Conservation (phyloP, 306 rosid genomes). For the Cucumis hystrix region DNA sequence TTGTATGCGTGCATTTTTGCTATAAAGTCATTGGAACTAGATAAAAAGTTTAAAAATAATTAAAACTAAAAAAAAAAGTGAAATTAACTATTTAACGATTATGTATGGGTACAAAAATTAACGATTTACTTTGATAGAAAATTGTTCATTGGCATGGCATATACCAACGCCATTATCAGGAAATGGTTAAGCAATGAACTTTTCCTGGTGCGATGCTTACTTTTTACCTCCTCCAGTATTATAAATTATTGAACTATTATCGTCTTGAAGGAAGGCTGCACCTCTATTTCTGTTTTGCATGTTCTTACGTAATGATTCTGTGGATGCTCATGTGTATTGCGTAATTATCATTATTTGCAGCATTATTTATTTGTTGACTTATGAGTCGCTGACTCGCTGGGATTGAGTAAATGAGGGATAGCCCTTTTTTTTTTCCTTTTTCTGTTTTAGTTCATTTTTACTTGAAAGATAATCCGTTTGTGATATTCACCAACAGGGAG, state of each 20-base stretch:
- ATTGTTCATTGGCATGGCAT: neutral
- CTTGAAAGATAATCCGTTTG: neutral
- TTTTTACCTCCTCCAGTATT: neutral
- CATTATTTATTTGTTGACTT: neutral
- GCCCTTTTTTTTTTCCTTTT: too few relatives aligned
- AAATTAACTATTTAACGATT: too few relatives aligned
- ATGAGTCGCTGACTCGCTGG: neutral
- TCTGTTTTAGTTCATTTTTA: neutral
- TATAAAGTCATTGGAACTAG: neutral
- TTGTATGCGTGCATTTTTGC: neutral
- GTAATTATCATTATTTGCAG: neutral
- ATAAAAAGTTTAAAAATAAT: too few relatives aligned
- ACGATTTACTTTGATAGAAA: neutral
- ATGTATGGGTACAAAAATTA: neutral
- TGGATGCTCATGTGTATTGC: neutral
- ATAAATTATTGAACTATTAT: neutral
- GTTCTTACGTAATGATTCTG: neutral
- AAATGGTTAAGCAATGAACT: neutral
- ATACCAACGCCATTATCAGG: neutral
- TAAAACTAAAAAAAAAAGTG: too few relatives aligned
- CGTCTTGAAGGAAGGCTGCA: neutral
- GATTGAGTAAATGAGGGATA: neutral
- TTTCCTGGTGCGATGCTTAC: neutral
- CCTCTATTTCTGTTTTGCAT: neutral
- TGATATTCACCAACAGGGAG: constrained; percentile 46